Evolutionary conservation across 139 green algal genomes (phyloP), one percentile per base, ranked within the genome.

Genomic region (Closterium sp.): DNA sequence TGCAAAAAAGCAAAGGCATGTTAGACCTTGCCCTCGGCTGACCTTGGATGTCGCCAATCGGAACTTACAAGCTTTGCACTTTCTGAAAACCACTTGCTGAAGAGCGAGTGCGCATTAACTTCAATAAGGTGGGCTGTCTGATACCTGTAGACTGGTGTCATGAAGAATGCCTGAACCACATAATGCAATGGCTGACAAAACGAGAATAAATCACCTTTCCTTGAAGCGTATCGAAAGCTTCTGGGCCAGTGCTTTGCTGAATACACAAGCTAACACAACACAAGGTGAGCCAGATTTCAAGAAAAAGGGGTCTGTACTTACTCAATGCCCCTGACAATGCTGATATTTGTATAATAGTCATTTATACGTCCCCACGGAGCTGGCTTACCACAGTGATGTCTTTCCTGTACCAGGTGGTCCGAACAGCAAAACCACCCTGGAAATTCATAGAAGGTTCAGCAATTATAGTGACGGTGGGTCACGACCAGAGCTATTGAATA

Each of bases 21-120:
- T 89, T 21, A 89, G 31, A 89, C 36, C 86, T 19, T 89, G 86
- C 23, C 25, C 28, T 32, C n/a, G 83, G 8, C 8, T 34, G 83
- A 28, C n/a, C 30, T 33, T 85, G 19, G n/a, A 31, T 31, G 16
- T 4, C 9, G 35, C 16, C 86, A 84, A 43, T n/a, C 30, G n/a
- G 36, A 33, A 66, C 89, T 89, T 90, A 98, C 96, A 84, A 98
- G 94, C 93, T 98, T 98, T 76, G 96, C 97, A 84, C 95, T 97
- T 93, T 99, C 97, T 34, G 94, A 97, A 93, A 99, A 99, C 94
- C 95, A 99, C 89, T 98, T 97, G 95, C 92, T 97, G 95, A 99
- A 99, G 1, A 99, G 96, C 88, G 92, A 96, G 95, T 99, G 98
- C 0, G 98, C 98, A 93, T 99, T 98, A 28, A 99, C 97, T 95